Conservation (phyloP, 1,284 basidiomycete species). For the Apiotrichum porosum region DNA sequence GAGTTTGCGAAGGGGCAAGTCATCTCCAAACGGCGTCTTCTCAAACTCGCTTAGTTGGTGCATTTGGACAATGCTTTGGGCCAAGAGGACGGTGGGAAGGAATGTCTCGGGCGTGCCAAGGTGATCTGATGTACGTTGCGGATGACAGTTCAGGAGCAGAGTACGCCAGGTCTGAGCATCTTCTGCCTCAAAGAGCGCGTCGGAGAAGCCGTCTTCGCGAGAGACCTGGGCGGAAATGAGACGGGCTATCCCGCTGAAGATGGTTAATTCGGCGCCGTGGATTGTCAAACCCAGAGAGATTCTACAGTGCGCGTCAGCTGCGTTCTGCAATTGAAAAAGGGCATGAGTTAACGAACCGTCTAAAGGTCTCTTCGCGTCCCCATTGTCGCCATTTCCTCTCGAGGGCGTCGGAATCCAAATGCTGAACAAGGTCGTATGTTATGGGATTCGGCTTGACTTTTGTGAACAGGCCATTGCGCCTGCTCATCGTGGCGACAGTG, state of each 20-base stretch:
- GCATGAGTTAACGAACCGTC: conserved; percentile 4
- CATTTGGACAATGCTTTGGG: conserved; percentile 8
- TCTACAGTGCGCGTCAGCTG: not conserved
- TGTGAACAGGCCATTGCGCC: too few species aligned
- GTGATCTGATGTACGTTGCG: too few species aligned
- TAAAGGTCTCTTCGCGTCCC: conserved; percentile 8
- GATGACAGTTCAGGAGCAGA: not conserved
- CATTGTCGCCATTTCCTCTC: conserved; percentile 7
- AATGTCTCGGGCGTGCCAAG: not conserved
- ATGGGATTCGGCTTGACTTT: conserved; percentile 4
- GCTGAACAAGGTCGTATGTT: not conserved
- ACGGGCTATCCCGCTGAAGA: conserved; percentile 4
- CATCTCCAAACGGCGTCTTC: not conserved
- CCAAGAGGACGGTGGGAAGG: conserved; percentile 1
- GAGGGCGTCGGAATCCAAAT: conserved; percentile 1
- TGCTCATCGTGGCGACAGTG: not conserved
- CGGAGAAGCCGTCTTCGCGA: conserved; percentile 1
- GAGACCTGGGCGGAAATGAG: conserved; percentile 1
- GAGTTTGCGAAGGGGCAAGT: not conserved
- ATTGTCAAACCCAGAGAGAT: conserved; percentile 6
- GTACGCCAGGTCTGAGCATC: conserved; percentile 8
- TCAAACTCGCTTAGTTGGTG: conserved; percentile 2
- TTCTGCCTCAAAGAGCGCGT: conserved; percentile 12
- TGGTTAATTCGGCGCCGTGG: conserved; percentile 9
- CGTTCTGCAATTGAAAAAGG: too few species aligned